Conservation (phyloP, 768 basidiomycete genomes). For the Hortiboletus campestris region DNA sequence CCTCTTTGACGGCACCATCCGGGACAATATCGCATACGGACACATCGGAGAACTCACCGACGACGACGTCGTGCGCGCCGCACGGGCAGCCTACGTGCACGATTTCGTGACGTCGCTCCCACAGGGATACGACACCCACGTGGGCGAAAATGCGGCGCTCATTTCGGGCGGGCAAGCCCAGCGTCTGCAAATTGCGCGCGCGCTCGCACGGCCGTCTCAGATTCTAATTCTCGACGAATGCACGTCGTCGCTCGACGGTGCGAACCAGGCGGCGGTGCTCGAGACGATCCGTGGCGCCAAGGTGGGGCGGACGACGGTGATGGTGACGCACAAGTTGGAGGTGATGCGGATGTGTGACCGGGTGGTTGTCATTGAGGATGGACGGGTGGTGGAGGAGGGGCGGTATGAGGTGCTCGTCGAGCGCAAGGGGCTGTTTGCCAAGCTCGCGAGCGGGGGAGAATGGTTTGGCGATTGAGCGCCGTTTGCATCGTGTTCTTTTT, state of each 20-base stretch:
- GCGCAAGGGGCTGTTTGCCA: conserved; percentile 68
- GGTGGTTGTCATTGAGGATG: conserved; percentile 78
- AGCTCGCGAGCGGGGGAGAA: conserved; percentile 77
- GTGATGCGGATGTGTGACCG: conserved; percentile 93
- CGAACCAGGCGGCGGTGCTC: conserved; percentile 81
- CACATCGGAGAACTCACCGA: conserved; percentile 47
- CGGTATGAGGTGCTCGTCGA: conserved; percentile 68
- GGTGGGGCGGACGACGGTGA: conserved; percentile 76
- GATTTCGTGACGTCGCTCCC: conserved; percentile 81
- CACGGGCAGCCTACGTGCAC: conserved; percentile 77
- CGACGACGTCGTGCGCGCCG: conserved; percentile 65
- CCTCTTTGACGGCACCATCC: conserved; percentile 84
- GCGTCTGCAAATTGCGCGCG: conserved; percentile 87
- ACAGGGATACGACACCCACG: conserved; percentile 79
- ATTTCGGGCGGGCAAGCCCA: conserved; percentile 96
- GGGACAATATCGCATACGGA: conserved; percentile 84
- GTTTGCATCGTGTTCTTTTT: neutral
- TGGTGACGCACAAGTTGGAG: conserved; percentile 90
- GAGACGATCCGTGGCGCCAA: conserved; percentile 68
- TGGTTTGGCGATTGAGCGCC: conserved; percentile 41
- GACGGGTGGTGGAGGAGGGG: conserved; percentile 75
- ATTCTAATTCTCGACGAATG: conserved; percentile 92
- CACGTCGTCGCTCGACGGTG: conserved; percentile 85
- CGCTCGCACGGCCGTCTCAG: conserved; percentile 69
- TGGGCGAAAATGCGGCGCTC: conserved; percentile 90